Percentiles rank a stretch among this genome's conserved stretches.
Evolutionary conservation across 2,329 filamentous ascomycete genomes (phyloP).

Genomic region (Monosporascus sp.): DNA sequence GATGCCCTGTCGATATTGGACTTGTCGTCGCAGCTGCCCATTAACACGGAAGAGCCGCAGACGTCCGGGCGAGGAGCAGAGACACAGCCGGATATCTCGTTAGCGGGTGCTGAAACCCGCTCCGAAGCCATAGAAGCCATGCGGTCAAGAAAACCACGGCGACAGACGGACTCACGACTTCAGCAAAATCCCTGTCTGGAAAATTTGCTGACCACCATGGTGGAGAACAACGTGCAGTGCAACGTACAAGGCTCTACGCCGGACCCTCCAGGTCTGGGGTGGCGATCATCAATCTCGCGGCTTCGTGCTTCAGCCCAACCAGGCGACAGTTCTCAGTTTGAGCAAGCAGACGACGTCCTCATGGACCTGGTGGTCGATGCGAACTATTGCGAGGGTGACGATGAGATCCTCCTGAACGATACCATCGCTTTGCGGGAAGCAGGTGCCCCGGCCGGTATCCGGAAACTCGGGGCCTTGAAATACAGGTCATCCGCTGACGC

Average conservation of each 20-base stretch:
- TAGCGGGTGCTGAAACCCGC: background rate
- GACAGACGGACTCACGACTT: constrained; percentile 8
- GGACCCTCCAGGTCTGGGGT: constrained; percentile 5
- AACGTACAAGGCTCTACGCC: constrained; percentile 21
- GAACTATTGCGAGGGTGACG: constrained; percentile 11
- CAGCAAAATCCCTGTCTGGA: constrained; percentile 16
- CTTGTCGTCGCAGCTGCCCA: background rate
- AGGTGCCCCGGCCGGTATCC: constrained; percentile 17
- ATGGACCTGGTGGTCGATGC: constrained; percentile 20
- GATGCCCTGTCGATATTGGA: background rate
- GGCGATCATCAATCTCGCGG: constrained; percentile 2
- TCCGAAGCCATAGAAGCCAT: constrained; percentile 1
- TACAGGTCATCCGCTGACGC: constrained; percentile 24
- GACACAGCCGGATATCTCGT: background rate
- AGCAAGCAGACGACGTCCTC: constrained; percentile 4
- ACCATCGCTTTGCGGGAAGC: constrained; percentile 15
- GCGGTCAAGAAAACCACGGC: constrained; percentile 6
- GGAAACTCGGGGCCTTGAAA: constrained; percentile 17
- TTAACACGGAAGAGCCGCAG: background rate
- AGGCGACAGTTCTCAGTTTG: constrained; percentile 7
- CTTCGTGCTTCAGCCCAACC: constrained; percentile 2
- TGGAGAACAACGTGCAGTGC: constrained; percentile 25
- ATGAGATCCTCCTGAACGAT: constrained; percentile 12
- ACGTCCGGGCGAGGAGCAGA: background rate
- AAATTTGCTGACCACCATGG: constrained; percentile 22